These are phyloP conservation scores for Lepiota subincarnata DNA, from an alignment of 768 basidiomycete species.

Conservation along the genomic window DNA sequence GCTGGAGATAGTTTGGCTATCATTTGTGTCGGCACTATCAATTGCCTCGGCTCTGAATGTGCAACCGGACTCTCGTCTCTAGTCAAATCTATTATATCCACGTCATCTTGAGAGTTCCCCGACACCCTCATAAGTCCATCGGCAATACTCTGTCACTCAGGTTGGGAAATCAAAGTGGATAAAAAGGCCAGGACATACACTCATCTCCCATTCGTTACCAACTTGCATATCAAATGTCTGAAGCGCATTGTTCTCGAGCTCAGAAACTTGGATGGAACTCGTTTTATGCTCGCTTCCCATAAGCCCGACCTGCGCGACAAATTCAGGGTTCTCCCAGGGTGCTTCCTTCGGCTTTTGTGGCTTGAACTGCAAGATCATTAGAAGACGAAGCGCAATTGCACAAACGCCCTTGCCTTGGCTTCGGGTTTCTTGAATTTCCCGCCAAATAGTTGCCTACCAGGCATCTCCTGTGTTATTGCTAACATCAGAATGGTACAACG, in stretches of 20 bases:
- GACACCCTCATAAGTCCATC: neutral
- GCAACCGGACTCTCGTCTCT: slow-evolving; percentile 15
- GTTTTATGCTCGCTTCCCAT: slow-evolving; percentile 1
- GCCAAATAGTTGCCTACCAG: neutral
- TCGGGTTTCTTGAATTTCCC: neutral
- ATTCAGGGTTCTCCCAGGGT: slow-evolving; percentile 25
- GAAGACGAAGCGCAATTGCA: neutral
- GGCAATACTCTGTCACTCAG: neutral
- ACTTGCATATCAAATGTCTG: slow-evolving; percentile 29
- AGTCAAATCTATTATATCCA: slow-evolving; percentile 44
- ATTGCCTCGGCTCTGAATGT: neutral
- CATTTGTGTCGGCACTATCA: neutral
- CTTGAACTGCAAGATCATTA: slow-evolving; percentile 6
- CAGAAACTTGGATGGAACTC: slow-evolving; percentile 1
- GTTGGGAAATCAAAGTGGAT: neutral
- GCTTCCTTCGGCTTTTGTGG: slow-evolving; percentile 24
- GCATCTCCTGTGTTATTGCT: neutral
- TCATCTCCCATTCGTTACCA: slow-evolving; percentile 2
- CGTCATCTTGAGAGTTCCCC: slow-evolving; percentile 14
- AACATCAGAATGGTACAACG: neutral
- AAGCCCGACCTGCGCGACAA: slow-evolving; percentile 15
- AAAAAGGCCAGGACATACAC: neutral
- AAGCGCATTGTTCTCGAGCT: neutral
- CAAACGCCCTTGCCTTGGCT: neutral
- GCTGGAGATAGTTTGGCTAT: neutral